phyloP scores from a whole-genome alignment of 1,139 yeast genomes.

The Nakaseomyces delphensis region DNA sequence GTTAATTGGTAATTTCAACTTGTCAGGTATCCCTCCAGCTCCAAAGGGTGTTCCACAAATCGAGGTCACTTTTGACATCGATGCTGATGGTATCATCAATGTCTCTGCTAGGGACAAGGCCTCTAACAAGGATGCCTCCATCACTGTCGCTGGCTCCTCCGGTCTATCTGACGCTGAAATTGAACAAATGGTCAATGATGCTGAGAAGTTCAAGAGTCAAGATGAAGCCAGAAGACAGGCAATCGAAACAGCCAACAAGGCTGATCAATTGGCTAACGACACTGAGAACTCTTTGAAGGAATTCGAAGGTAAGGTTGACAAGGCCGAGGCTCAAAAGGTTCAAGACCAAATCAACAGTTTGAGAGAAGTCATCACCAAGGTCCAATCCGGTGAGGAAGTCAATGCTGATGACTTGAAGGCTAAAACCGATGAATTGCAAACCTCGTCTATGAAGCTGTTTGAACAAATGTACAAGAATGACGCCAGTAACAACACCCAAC shows the following conservation, averaged over 20 bases:
- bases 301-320: constrained; percentile 86
- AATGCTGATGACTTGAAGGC: constrained; percentile 76
- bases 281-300: constrained; percentile 91
- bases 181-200: constrained; percentile 97
- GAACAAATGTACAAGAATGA: constrained; percentile 89
- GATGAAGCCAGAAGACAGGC: constrained; percentile 94
- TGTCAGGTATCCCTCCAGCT: constrained; percentile 96
- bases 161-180: constrained; percentile 95
- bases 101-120: constrained; percentile 98
- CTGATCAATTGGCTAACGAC: constrained; percentile 93
- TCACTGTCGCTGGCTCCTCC: constrained; percentile 97
- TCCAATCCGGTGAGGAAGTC: constrained; percentile 82
- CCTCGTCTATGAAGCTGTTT: constrained; percentile 83
- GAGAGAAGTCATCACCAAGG: constrained; percentile 88
- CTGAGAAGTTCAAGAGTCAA: constrained; percentile 94
- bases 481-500: constrained; percentile 1
- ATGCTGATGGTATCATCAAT: constrained; percentile 98
- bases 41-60: constrained; percentile 99
- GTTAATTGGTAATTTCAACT: constrained; percentile 94
- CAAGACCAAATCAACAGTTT: constrained; percentile 66
- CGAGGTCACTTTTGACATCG: constrained; percentile 95
- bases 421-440: constrained; percentile 46
- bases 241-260: constrained; percentile 93
- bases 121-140: constrained; percentile 95
- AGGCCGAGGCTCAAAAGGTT: constrained; percentile 68